phyloP scores from a whole-genome alignment of 306 rosid species.

The Rosa lucieae region DNA sequence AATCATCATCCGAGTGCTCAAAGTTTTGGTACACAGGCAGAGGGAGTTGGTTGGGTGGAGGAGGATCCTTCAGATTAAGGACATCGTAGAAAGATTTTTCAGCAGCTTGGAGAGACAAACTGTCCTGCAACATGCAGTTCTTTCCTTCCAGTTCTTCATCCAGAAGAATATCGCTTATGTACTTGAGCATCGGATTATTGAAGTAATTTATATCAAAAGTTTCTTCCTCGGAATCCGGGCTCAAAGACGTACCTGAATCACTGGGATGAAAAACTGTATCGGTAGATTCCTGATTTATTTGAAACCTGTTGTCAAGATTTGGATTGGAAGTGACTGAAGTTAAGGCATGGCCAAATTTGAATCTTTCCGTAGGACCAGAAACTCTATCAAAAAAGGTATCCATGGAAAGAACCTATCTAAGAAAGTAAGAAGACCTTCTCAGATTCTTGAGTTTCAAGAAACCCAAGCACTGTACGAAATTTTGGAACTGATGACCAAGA shows the following conservation, averaged over 20 bases:
- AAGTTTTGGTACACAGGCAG: neutral
- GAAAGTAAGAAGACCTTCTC: neutral
- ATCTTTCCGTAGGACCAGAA: conserved; percentile 31
- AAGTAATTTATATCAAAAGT: conserved; percentile 16
- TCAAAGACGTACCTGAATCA: conserved; percentile 17
- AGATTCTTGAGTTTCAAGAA: neutral
- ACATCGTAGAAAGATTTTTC: no score
- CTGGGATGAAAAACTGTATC: conserved; percentile 24
- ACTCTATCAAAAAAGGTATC: conserved; percentile 28
- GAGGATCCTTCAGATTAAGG: conserved; percentile 14
- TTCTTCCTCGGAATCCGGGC: conserved; percentile 37
- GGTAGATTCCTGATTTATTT: conserved; percentile 24
- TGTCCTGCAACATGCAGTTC: neutral
- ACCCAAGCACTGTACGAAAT: neutral
- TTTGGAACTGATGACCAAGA: neutral
- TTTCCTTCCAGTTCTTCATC: conserved; percentile 26
- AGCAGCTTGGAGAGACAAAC: no score
- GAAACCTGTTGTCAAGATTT: conserved; percentile 27
- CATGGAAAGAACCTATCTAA: neutral
- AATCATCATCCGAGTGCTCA: no score
- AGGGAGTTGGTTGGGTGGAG: conserved; percentile 2
- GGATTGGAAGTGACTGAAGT: conserved; percentile 24
- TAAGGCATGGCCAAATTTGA: conserved; percentile 35
- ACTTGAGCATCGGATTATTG: conserved; percentile 31
- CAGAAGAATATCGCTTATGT: conserved; percentile 28